phyloP scores from a whole-genome alignment of 352 stramenopile species.

The Achlya hypogyna region DNA sequence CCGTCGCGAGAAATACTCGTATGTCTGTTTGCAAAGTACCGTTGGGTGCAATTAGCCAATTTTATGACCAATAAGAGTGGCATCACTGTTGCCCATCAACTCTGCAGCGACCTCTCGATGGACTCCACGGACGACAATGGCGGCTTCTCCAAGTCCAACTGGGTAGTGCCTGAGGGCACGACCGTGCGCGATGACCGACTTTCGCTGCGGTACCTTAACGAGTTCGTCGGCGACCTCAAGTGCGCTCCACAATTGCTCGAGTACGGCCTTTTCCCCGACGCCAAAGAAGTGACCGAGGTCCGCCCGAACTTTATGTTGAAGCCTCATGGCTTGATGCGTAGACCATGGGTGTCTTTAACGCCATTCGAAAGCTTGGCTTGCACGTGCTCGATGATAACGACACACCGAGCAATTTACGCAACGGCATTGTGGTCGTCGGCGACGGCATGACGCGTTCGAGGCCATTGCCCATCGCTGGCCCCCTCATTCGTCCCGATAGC shows the following conservation, averaged over 20 bases:
- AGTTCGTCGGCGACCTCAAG: slow-evolving; percentile 74
- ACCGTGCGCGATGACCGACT: slow-evolving; percentile 16
- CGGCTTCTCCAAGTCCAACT: slow-evolving; percentile 18
- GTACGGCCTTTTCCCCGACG: slow-evolving; percentile 65
- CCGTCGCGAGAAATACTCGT: neutral
- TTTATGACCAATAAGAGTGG: neutral
- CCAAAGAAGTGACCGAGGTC: slow-evolving; percentile 74
- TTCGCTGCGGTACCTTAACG: slow-evolving; percentile 74
- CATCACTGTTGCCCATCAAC: neutral
- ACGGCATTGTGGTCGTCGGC: slow-evolving; percentile 70
- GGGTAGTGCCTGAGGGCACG: neutral
- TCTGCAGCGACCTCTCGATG: no score
- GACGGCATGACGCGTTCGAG: slow-evolving; percentile 68
- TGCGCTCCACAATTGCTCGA: slow-evolving; percentile 58
- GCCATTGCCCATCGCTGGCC: neutral
- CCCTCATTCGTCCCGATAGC: slow-evolving; percentile 26
- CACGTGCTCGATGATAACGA: neutral
- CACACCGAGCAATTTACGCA: slow-evolving; percentile 22
- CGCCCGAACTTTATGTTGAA: neutral
- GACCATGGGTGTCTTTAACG: slow-evolving; percentile 82
- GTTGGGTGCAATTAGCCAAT: neutral
- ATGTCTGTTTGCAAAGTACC: no score
- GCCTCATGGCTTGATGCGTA: neutral
- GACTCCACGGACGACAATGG: slow-evolving; percentile 1
- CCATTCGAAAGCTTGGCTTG: slow-evolving; percentile 48